Percentiles rank a stretch among this genome's conserved stretches.
These are phyloP conservation scores for Edaphochlamys debaryana DNA, from an alignment of 139 green algal genomes.

Conservation along the genomic window DNA sequence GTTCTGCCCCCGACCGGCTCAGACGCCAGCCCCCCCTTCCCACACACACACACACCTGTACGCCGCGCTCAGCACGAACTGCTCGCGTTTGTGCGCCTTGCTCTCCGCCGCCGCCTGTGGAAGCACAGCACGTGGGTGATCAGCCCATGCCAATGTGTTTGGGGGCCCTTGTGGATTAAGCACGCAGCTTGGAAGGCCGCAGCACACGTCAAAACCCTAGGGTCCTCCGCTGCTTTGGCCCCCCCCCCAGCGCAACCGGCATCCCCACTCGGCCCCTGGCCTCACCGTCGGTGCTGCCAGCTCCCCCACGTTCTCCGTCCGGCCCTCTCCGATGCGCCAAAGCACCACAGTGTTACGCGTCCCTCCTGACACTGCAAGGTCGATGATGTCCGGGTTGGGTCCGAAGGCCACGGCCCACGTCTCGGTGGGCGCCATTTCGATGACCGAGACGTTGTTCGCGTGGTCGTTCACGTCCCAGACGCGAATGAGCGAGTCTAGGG, in stretches of 20 bases:
- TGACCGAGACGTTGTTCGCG: constrained; percentile 54
- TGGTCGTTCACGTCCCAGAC: constrained; percentile 77
- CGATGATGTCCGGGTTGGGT: constrained; percentile 47
- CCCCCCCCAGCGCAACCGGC: too few relatives aligned
- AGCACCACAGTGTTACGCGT: constrained; percentile 67
- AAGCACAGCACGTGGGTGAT: neutral
- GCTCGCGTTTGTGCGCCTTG: constrained; percentile 42
- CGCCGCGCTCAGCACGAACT: constrained; percentile 37
- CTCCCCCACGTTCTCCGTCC: constrained; percentile 37
- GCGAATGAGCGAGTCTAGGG: constrained; percentile 86
- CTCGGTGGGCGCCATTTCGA: constrained; percentile 87
- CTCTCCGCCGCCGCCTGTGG: constrained; percentile 7
- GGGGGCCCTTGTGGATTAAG: too few relatives aligned
- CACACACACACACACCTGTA: constrained; percentile 6
- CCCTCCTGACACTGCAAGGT: constrained; percentile 77
- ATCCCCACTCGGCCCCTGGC: too few relatives aligned
- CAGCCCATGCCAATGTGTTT: too few relatives aligned
- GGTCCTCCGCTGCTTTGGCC: too few relatives aligned
- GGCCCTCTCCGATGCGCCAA: constrained; percentile 45
- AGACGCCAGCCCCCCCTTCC: too few relatives aligned
- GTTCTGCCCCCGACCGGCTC: too few relatives aligned
- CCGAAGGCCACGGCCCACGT: constrained; percentile 85
- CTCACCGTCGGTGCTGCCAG: constrained; percentile 42
- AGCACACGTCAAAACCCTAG: too few relatives aligned
- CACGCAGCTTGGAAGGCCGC: too few relatives aligned